Evolutionary conservation across 352 stramenopile genomes (phyloP).

Genomic region (Peronospora destructor): DNA sequence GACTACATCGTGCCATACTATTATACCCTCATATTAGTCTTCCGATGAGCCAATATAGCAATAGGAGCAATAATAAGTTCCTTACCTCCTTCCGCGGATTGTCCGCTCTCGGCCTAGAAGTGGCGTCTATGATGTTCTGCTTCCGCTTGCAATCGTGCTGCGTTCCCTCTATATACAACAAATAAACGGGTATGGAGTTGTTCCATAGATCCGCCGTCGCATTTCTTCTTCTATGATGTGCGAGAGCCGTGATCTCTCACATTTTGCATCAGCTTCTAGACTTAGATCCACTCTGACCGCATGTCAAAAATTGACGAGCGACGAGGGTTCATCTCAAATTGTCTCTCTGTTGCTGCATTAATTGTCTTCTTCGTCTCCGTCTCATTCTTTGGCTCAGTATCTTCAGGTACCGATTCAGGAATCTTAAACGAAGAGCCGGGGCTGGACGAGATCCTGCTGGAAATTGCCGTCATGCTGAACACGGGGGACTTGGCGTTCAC

Average conservation of each 20-base stretch:
- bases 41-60: slow-evolving; percentile 32
- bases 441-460: slow-evolving; percentile 19
- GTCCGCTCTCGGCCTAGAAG: slow-evolving; percentile 3
- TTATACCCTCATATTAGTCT: slow-evolving; percentile 39
- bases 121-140: slow-evolving; percentile 27
- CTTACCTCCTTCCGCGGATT: slow-evolving; percentile 15
- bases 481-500: slow-evolving; percentile 9
- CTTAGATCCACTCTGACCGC: slow-evolving; percentile 37
- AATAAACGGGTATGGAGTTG: slow-evolving; percentile 14
- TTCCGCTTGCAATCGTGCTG: slow-evolving; percentile 16
- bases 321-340: slow-evolving; percentile 24
- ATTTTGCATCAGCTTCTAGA: background rate
- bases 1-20: slow-evolving; percentile 18
- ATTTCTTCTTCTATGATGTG: slow-evolving; percentile 15
- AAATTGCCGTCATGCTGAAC: slow-evolving; percentile 9
- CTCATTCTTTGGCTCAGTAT: slow-evolving; percentile 23
- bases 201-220: slow-evolving; percentile 16
- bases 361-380: slow-evolving; percentile 13
- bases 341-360: slow-evolving; percentile 10
- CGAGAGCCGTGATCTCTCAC: slow-evolving; percentile 15
- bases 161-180: slow-evolving; percentile 25
- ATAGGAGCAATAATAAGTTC: slow-evolving; percentile 30
- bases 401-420: slow-evolving; percentile 17
- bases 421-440: slow-evolving; percentile 22
- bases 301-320: slow-evolving; percentile 41